These are phyloP conservation scores for Hygrocybe coccinea DNA, from an alignment of 768 basidiomycete species.

Conservation along the genomic window DNA sequence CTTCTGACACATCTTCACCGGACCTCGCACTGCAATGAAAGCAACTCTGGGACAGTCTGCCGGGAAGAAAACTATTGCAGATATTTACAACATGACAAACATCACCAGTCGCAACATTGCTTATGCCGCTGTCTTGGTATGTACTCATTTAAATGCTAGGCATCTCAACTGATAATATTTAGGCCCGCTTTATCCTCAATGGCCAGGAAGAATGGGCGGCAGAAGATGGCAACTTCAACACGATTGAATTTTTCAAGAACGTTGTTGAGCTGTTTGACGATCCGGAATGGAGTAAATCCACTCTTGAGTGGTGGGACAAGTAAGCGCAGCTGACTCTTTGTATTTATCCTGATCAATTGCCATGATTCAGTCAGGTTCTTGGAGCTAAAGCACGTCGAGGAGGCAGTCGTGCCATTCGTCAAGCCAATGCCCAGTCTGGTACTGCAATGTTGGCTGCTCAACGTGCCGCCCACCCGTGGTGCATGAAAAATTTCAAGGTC, in stretches of 20 bases:
- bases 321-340: not conserved
- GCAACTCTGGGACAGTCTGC: not conserved
- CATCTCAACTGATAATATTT: not conserved
- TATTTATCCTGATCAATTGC: not conserved
- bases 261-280: not conserved
- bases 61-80: not conserved
- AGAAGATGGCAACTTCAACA: not conserved
- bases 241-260: not conserved
- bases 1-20: conserved; percentile 1
- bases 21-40: conserved; percentile 1
- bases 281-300: not conserved
- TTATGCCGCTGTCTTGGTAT: not conserved
- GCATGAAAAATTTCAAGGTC: no score
- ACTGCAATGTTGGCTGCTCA: not conserved
- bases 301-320: conserved; percentile 1
- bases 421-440: not conserved
- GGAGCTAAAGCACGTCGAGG: not conserved
- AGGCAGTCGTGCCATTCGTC: not conserved
- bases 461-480: not conserved
- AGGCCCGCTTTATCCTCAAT: conserved; percentile 1
- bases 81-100: not conserved
- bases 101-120: not conserved
- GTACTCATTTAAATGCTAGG: not conserved
- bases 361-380: not conserved
- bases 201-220: not conserved